Evolutionary conservation across 2,329 filamentous ascomycete genomes (phyloP), one percentile per base, ranked within the genome.

Genomic region (Penicillium paneum): DNA sequence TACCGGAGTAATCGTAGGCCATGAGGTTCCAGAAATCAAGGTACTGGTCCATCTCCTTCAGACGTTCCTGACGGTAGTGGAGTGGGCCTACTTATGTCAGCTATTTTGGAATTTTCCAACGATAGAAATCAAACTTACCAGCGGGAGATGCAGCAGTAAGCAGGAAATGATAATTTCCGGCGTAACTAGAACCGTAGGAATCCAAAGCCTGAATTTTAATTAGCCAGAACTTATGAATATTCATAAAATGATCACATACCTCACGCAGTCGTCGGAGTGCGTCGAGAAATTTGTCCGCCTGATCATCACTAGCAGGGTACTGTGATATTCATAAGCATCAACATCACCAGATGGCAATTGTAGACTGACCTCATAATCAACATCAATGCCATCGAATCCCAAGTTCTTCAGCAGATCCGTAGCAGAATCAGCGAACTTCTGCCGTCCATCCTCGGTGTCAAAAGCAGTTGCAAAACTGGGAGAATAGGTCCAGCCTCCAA

Each of bases 1-100:
- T 87, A 1, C 93, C 93, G 6, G 91, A 62, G 70, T 85, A 95
- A 74, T 96, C 91, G 73, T 96, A 96, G 1, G 89, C 88, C 91
- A 96, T 96, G 8, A 77, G 62, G 60, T 81, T 81, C 74, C 76
- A 81, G 69, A 81, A 79, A 60, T 80, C 77, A 38, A 81, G 71
- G 45, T 78, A 73, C 15, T 66, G 40, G 61, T 79, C 72, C 78
- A 81, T 81, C 15, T 67, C 70, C 3, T 65, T 60, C 8, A 81
- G 67, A 13, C 74, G 68, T 54, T 81, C 61, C 13, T 66, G 71
- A 21, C 74, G 68, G 63, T 79, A 80, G 59, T 78, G 72, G 10
- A 61, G 54, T 0, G 78, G 71, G n/a, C 77, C 76, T 69, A 40
- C 19, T 34, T 17, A 45, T 39, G 45, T 52, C 43, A 57, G 35